phyloP scores from a whole-genome alignment of 2,329 filamentous ascomycete genomes.

The Macroventuria anomochaeta region DNA sequence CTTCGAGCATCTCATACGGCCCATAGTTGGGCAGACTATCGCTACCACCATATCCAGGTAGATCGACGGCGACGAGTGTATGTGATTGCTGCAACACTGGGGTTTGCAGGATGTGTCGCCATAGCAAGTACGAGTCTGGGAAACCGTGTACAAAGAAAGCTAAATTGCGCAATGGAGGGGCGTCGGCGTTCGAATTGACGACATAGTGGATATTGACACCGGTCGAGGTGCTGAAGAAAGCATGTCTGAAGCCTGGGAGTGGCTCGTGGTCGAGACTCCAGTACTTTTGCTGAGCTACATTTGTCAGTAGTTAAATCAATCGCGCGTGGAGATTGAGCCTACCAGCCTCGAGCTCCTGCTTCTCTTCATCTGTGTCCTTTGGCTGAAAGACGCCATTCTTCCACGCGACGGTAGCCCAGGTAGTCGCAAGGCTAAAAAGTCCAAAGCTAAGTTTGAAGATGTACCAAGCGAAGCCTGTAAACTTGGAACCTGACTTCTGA shows the following conservation, averaged over 20 bases:
- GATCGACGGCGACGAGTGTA: conserved; percentile 61
- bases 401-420: conserved; percentile 31
- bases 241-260: conserved; percentile 56
- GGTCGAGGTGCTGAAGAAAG: conserved; percentile 58
- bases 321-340: neutral
- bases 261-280: conserved; percentile 61
- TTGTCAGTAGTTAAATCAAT: conserved; percentile 1
- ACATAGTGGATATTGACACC: conserved; percentile 64
- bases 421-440: conserved; percentile 32
- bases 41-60: conserved; percentile 66
- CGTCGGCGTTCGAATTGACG: conserved; percentile 39
- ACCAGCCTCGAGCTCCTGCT: conserved; percentile 37
- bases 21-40: conserved; percentile 59
- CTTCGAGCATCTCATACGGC: conserved; percentile 60
- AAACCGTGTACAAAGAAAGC: conserved; percentile 66
- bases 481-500: neutral
- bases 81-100: conserved; percentile 44
- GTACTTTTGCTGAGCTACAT: conserved; percentile 58
- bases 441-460: conserved; percentile 43
- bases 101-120: conserved; percentile 57
- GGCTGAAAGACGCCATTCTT: conserved; percentile 40
- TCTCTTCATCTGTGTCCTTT: conserved; percentile 35
- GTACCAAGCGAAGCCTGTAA: conserved; percentile 33
- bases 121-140: conserved; percentile 64
- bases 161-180: conserved; percentile 45